Percentiles rank a stretch among this genome's conserved stretches.
phyloP scores from a whole-genome alignment of 2,329 filamentous ascomycete species.

The Pyrenophora teres region DNA sequence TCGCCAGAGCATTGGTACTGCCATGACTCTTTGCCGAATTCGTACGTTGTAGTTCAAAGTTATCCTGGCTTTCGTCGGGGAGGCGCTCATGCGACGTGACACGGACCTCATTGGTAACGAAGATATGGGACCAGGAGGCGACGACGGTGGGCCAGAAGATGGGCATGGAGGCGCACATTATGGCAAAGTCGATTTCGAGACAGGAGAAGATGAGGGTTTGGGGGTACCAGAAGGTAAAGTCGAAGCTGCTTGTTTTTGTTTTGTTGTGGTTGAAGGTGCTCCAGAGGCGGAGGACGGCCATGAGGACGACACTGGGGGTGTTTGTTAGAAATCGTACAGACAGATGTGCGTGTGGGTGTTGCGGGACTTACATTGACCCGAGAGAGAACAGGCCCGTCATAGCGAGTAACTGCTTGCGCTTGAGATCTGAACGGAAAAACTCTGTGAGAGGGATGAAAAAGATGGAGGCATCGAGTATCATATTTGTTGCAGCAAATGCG shows the following conservation, averaged over 20 bases:
- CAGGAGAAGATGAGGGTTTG: slow-evolving; percentile 37
- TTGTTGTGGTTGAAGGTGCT: slow-evolving; percentile 26
- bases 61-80: slow-evolving; percentile 4
- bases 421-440: slow-evolving; percentile 28
- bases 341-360: too few relatives aligned
- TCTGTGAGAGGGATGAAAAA: slow-evolving; percentile 35
- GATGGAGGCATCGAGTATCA: slow-evolving; percentile 37
- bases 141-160: slow-evolving; percentile 45
- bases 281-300: slow-evolving; percentile 39
- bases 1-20: slow-evolving; percentile 30
- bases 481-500: slow-evolving; percentile 35
- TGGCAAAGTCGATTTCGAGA: slow-evolving; percentile 44
- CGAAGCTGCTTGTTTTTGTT: slow-evolving; percentile 19
- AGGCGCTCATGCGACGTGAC: slow-evolving; percentile 33
- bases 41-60: slow-evolving; percentile 28
- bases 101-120: slow-evolving; percentile 42
- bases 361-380: slow-evolving; percentile 29
- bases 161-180: slow-evolving; percentile 45
- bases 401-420: slow-evolving; percentile 31
- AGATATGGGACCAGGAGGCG: slow-evolving; percentile 36
- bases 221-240: slow-evolving; percentile 42
- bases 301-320: slow-evolving; percentile 30
- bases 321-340: not conserved
- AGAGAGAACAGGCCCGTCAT: slow-evolving; percentile 34
- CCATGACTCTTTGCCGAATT: slow-evolving; percentile 26